A percentile compares a stretch with the other conserved stretches of the same genome.
phyloP scores from a whole-genome alignment of 768 basidiomycete species.

The Rhodocollybia butyracea region DNA sequence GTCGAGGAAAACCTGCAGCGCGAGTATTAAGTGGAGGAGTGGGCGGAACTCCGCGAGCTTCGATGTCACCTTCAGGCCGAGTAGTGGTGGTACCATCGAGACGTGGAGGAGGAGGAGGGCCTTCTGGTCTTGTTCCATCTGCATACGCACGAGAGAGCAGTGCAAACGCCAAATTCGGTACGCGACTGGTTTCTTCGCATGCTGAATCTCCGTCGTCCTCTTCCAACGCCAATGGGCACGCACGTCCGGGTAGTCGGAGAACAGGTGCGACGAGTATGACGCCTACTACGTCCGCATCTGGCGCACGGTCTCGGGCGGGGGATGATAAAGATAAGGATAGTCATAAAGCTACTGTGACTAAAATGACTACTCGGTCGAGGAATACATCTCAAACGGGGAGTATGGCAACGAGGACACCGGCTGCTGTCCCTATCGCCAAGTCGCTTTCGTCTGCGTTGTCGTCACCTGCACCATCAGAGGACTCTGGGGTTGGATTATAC shows the following conservation, averaged over 20 bases:
- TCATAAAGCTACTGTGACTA: constrained; percentile 67
- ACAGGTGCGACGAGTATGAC: constrained; percentile 25
- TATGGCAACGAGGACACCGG: neutral
- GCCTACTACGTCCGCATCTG: constrained; percentile 33
- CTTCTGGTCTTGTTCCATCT: constrained; percentile 27
- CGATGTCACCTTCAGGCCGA: no score
- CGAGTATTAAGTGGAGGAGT: no score
- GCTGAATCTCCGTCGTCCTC: no score
- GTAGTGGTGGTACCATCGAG: no score
- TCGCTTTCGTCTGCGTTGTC: constrained; percentile 27
- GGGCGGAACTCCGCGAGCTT: no score
- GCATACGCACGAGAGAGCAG: constrained; percentile 79
- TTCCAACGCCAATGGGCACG: neutral
- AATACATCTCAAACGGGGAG: constrained; percentile 66
- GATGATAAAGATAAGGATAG: constrained; percentile 51
- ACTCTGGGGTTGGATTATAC: constrained; percentile 83
- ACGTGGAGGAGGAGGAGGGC: neutral
- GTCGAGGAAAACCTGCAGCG: no score
- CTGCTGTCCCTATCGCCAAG: constrained; percentile 29
- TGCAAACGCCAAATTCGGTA: constrained; percentile 91
- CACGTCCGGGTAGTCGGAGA: constrained; percentile 64
- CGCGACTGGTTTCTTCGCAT: constrained; percentile 76
- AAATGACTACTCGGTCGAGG: constrained; percentile 40
- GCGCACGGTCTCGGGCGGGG: constrained; percentile 55
- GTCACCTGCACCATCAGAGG: constrained; percentile 69